Percentiles rank a stretch among this genome's conserved stretches.
These are phyloP conservation scores for Chytriomyces confervae DNA, from an alignment of 192 early-diverging fungal species.

Conservation along the genomic window DNA sequence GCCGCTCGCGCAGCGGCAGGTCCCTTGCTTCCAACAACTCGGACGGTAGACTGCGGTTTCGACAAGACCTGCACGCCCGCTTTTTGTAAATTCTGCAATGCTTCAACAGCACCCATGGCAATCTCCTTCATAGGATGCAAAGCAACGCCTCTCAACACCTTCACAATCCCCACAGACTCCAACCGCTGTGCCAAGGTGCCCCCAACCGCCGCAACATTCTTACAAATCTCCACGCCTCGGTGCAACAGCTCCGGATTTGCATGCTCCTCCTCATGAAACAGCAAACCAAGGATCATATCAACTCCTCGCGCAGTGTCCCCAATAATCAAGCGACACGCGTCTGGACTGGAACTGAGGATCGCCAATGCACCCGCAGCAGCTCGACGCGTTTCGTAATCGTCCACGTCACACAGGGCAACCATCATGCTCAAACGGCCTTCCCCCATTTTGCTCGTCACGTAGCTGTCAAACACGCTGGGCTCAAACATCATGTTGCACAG, in stretches of 20 bases:
- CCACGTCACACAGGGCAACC: conserved; percentile 85
- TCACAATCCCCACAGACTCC: conserved; percentile 52
- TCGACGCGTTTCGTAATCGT: conserved; percentile 80
- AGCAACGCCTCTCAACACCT: conserved; percentile 54
- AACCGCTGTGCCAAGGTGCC: conserved; percentile 56
- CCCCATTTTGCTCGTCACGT: conserved; percentile 53
- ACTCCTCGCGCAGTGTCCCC: conserved; percentile 55
- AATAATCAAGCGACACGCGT: conserved; percentile 64
- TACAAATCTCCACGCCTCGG: conserved; percentile 73
- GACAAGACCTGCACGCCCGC: conserved; percentile 19
- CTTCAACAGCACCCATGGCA: conserved; percentile 60
- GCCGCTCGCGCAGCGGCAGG: not conserved
- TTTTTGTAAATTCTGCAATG: conserved; percentile 39
- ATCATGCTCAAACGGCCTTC: conserved; percentile 70
- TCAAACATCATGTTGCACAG: conserved; percentile 94
- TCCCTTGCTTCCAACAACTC: not conserved
- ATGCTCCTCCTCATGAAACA: conserved; percentile 54
- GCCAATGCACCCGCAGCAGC: conserved; percentile 89
- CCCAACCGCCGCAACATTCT: conserved; percentile 62
- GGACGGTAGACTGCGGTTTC: not conserved
- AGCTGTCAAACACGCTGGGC: conserved; percentile 78
- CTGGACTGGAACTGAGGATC: conserved; percentile 66
- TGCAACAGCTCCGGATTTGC: conserved; percentile 68
- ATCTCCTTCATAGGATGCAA: conserved; percentile 57
- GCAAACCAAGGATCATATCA: conserved; percentile 54